Evolutionary conservation across 176 grass and related monocot species (phyloP).

Genomic region (Pontederia paniculata): DNA sequence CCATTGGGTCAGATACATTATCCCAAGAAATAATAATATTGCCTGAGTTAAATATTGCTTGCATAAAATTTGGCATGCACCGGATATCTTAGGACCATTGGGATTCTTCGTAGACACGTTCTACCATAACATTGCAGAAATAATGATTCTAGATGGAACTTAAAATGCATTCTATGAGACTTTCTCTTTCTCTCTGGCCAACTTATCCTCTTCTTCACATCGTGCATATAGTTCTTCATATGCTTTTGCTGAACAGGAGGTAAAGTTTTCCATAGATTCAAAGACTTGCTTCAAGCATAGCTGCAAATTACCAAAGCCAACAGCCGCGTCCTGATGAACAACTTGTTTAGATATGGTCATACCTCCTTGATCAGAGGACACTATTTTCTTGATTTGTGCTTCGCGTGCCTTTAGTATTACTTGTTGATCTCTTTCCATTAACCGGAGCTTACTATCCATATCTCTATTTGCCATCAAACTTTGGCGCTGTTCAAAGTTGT

Average conservation of each 20-base stretch:
- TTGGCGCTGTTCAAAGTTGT: constrained; percentile 59
- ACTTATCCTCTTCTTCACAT: constrained; percentile 55
- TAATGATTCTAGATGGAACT: neutral
- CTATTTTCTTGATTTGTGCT: constrained; percentile 59
- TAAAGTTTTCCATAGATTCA: constrained; percentile 76
- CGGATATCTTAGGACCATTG: too few species aligned
- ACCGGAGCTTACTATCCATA: constrained; percentile 52
- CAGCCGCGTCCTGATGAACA: constrained; percentile 23
- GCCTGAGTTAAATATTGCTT: too few species aligned
- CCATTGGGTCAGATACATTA: too few species aligned
- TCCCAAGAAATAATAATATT: too few species aligned
- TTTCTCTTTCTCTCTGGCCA: constrained; percentile 19
- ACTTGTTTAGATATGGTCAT: constrained; percentile 37
- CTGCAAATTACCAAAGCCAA: constrained; percentile 45
- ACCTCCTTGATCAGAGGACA: constrained; percentile 35
- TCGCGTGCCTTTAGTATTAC: constrained; percentile 65
- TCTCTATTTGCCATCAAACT: constrained; percentile 66
- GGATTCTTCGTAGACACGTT: too few species aligned
- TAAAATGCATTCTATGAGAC: constrained; percentile 12
- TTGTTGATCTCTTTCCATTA: constrained; percentile 75
- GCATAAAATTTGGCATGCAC: too few species aligned
- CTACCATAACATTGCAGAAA: too few species aligned
- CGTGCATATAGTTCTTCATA: constrained; percentile 47
- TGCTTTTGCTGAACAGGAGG: constrained; percentile 30
- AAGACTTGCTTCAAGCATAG: constrained; percentile 53